Conservation (phyloP, 495 filamentous ascomycete species). For the Amphirosellinia nigrospora region DNA sequence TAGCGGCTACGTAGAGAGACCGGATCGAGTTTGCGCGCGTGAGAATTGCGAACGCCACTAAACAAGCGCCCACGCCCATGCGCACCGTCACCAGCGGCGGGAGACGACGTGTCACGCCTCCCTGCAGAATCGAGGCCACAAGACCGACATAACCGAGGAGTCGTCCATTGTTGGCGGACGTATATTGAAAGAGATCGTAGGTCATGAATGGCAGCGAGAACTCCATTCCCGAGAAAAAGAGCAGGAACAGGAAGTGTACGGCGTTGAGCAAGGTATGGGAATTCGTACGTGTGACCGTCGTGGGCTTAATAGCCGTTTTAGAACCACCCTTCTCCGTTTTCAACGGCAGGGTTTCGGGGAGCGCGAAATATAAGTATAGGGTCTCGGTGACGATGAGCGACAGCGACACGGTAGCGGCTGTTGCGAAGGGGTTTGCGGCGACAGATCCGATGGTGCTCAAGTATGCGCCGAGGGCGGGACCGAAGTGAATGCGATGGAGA, state of each 20-base stretch:
- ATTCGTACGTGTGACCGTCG: constrained; percentile 66
- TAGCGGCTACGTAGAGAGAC: constrained; percentile 79
- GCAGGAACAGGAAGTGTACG: constrained; percentile 87
- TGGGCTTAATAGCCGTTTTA: constrained; percentile 29
- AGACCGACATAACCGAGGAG: constrained; percentile 92
- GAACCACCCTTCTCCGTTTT: constrained; percentile 42
- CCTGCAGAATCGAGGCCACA: constrained; percentile 89
- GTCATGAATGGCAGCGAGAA: constrained; percentile 97
- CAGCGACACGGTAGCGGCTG: constrained; percentile 84
- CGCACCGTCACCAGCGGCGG: constrained; percentile 80
- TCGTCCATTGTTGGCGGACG: constrained; percentile 79
- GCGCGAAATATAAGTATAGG: constrained; percentile 79
- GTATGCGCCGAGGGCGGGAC: constrained; percentile 87
- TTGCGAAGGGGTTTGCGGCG: constrained; percentile 89
- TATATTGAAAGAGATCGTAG: constrained; percentile 84
- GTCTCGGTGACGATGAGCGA: constrained; percentile 85
- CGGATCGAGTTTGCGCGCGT: constrained; percentile 66
- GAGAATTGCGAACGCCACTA: constrained; percentile 80
- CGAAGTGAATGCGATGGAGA: constrained; percentile 98
- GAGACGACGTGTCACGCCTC: constrained; percentile 78
- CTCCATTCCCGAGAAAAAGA: constrained; percentile 97
- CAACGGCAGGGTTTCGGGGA: constrained; percentile 86
- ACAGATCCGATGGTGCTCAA: constrained; percentile 76
- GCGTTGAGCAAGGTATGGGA: constrained; percentile 81
- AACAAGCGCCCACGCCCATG: constrained; percentile 77